Evolutionary conservation across 345 rosid species (phyloP).

Genomic region (Melaleuca quinquenervia): DNA sequence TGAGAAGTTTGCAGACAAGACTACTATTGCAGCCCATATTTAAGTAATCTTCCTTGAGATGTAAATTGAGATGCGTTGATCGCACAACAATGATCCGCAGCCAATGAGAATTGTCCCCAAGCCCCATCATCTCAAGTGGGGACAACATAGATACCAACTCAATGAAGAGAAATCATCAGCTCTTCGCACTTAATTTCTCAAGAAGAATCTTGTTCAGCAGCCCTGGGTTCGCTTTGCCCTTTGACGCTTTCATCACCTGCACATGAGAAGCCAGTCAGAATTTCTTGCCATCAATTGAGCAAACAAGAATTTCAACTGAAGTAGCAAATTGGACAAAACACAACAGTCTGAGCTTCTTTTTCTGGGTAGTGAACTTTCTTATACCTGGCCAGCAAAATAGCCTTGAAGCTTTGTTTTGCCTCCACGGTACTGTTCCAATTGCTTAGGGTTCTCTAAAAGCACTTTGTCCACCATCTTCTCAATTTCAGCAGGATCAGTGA

Average conservation of each 20-base stretch:
- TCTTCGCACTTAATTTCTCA: slow-evolving; percentile 53
- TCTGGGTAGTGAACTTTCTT: neutral
- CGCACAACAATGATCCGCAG: neutral
- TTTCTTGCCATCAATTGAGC: neutral
- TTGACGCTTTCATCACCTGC: slow-evolving; percentile 88
- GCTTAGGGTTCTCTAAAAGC: slow-evolving; percentile 68
- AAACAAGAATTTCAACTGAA: neutral
- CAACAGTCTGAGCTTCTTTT: neutral
- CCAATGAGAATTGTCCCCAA: neutral
- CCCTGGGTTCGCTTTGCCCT: slow-evolving; percentile 88
- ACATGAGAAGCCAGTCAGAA: neutral
- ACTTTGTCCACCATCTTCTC: slow-evolving; percentile 73
- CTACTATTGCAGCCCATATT: neutral
- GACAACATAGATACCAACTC: neutral
- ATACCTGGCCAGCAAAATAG: slow-evolving; percentile 89
- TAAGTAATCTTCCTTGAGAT: neutral
- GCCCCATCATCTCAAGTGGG: neutral
- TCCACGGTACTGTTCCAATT: slow-evolving; percentile 70
- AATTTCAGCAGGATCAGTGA: slow-evolving; percentile 68
- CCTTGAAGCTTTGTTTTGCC: slow-evolving; percentile 89
- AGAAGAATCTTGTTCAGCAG: slow-evolving; percentile 70
- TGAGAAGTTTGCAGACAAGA: neutral
- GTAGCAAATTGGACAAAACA: neutral
- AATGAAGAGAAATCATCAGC: slow-evolving; percentile 12
- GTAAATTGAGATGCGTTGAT: neutral